Evolutionary conservation across 768 basidiomycete genomes (phyloP).

Genomic region (Coprinopsis marcescibilis): DNA sequence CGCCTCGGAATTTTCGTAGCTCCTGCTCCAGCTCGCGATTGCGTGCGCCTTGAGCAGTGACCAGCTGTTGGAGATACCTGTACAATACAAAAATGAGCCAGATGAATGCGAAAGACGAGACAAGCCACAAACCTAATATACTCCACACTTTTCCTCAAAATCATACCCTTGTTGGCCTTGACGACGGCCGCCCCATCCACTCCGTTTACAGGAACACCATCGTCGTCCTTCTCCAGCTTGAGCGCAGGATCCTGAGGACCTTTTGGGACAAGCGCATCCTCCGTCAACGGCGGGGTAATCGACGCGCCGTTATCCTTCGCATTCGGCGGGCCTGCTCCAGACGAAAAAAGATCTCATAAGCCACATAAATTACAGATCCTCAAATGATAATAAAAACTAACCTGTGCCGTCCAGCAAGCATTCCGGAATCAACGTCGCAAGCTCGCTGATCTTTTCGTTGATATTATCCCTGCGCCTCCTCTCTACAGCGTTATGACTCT

Average conservation of each 20-base stretch:
- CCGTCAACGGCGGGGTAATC: conserved; percentile 7
- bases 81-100: neutral
- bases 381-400: conserved; percentile 1
- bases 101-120: conserved; percentile 3
- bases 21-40: conserved; percentile 77
- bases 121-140: conserved; percentile 42
- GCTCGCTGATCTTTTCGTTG: conserved; percentile 90
- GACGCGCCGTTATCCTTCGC: conserved; percentile 7
- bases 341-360: neutral
- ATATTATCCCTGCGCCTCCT: conserved; percentile 85
- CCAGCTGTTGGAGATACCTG: conserved; percentile 82
- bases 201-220: conserved; percentile 11
- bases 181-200: conserved; percentile 42
- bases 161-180: conserved; percentile 95
- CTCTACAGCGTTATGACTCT: conserved; percentile 92
- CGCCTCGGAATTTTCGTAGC: conserved; percentile 28
- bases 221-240: conserved; percentile 15
- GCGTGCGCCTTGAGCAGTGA: conserved; percentile 69
- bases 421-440: conserved; percentile 85
- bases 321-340: conserved; percentile 7
- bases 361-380: neutral
- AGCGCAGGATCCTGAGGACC: neutral
- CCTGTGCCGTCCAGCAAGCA: conserved; percentile 57
- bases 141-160: conserved; percentile 77
- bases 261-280: conserved; percentile 8